phyloP scores from a whole-genome alignment of 2,329 filamentous ascomycete species.

The Lachnellula subtilissima region DNA sequence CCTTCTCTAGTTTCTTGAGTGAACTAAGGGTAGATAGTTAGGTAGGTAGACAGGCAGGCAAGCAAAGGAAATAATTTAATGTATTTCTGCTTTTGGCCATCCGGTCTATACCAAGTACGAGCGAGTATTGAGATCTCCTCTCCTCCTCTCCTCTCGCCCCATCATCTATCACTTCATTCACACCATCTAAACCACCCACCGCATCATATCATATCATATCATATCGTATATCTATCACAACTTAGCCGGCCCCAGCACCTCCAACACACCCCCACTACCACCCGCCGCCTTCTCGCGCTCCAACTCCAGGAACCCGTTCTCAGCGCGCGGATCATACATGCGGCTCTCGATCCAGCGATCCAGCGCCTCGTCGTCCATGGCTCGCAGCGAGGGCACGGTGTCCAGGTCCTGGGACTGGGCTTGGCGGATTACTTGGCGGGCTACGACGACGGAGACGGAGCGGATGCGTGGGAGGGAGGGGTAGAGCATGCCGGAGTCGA shows the following conservation, averaged over 20 bases:
- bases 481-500: conserved; percentile 57
- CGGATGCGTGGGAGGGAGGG: conserved; percentile 72
- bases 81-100: too few species aligned
- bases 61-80: too few species aligned
- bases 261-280: background rate
- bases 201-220: too few species aligned
- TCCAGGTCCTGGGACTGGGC: conserved; percentile 66
- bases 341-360: conserved; percentile 68
- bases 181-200: background rate
- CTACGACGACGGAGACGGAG: conserved; percentile 72
- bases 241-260: background rate
- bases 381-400: conserved; percentile 53
- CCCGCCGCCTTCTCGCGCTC: background rate
- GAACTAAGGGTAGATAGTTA: too few species aligned
- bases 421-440: conserved; percentile 65
- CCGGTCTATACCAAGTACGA: too few species aligned
- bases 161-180: background rate
- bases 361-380: conserved; percentile 39
- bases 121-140: too few species aligned
- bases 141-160: too few species aligned
- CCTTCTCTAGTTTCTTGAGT: too few species aligned
- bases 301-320: conserved; percentile 5
- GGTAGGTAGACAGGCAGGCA: too few species aligned
- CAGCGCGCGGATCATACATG: conserved; percentile 62
- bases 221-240: too few species aligned